A percentile compares a stretch with the other conserved stretches of the same genome.
Conservation (phyloP, 768 basidiomycete genomes). For the Lactarius sp. region DNA sequence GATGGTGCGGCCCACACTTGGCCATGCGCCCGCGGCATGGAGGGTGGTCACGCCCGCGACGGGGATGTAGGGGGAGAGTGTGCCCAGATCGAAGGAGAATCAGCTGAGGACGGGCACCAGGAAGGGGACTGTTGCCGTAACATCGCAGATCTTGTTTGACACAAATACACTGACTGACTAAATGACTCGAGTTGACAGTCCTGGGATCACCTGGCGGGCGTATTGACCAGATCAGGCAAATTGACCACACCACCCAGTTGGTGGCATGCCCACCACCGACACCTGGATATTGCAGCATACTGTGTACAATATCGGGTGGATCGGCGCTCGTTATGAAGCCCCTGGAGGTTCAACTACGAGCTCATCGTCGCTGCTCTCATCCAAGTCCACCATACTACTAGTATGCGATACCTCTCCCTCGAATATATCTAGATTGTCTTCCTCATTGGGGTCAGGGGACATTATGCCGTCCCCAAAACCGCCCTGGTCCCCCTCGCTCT, state of each 20-base stretch:
- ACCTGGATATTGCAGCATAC: not conserved
- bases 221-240: too few relatives aligned
- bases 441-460: not conserved
- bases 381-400: slow-evolving; percentile 27
- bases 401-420: not conserved
- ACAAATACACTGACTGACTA: too few relatives aligned
- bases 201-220: too few relatives aligned
- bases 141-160: too few relatives aligned
- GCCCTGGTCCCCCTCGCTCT: slow-evolving; percentile 12
- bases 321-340: not conserved
- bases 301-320: not conserved
- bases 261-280: not conserved
- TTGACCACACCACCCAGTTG: not conserved
- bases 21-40: too few relatives aligned
- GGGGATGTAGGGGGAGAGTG: too few relatives aligned
- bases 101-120: too few relatives aligned
- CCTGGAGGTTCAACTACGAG: slow-evolving; percentile 7
- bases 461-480: not conserved
- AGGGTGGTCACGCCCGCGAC: too few relatives aligned
- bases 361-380: slow-evolving; percentile 28
- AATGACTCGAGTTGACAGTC: too few relatives aligned
- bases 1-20: too few relatives aligned
- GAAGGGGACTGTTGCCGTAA: too few relatives aligned
- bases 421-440: not conserved
- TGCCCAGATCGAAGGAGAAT: too few relatives aligned